Percentiles rank a stretch among this genome's conserved stretches.
Evolutionary conservation across 306 rosid species (phyloP).

Genomic region (Oxytropis ochrocephala): DNA sequence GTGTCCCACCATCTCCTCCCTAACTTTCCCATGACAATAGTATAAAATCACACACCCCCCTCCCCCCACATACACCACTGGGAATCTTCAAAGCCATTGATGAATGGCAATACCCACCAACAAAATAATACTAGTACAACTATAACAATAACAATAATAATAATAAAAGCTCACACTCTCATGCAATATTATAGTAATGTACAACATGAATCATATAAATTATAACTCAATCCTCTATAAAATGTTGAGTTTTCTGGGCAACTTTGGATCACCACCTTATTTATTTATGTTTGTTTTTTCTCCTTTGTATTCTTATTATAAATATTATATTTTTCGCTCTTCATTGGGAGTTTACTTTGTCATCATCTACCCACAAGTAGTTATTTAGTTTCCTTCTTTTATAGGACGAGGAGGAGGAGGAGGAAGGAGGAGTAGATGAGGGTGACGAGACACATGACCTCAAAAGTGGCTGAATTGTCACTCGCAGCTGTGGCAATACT

Average conservation of each 20-base stretch:
- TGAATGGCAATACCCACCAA: constrained; percentile 57
- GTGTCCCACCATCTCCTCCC: constrained; percentile 47
- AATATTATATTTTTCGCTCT: background rate
- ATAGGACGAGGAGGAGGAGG: constrained; percentile 37
- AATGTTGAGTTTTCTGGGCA: constrained; percentile 54
- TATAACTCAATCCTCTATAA: constrained; percentile 50
- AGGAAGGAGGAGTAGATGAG: constrained; percentile 47
- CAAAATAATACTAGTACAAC: constrained; percentile 5
- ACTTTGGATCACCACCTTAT: constrained; percentile 47
- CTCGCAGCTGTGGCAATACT: constrained; percentile 66
- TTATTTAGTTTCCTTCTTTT: constrained; percentile 80
- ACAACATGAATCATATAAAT: constrained; percentile 52
- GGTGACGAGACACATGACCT: constrained; percentile 50
- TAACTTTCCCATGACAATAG: constrained; percentile 20
- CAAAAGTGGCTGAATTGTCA: constrained; percentile 40
- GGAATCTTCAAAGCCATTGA: constrained; percentile 84
- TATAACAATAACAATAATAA: constrained; percentile 3
- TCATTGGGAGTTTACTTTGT: constrained; percentile 62
- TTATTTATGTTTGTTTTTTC: background rate
- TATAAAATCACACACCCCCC: constrained; percentile 36
- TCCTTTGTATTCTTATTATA: background rate
- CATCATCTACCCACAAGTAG: constrained; percentile 69
- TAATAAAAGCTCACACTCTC: constrained; percentile 52
- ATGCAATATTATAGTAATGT: constrained; percentile 33
- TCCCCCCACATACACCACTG: constrained; percentile 62